phyloP scores from a whole-genome alignment of 352 stramenopile genomes.

The Pythium phragmiticola region DNA sequence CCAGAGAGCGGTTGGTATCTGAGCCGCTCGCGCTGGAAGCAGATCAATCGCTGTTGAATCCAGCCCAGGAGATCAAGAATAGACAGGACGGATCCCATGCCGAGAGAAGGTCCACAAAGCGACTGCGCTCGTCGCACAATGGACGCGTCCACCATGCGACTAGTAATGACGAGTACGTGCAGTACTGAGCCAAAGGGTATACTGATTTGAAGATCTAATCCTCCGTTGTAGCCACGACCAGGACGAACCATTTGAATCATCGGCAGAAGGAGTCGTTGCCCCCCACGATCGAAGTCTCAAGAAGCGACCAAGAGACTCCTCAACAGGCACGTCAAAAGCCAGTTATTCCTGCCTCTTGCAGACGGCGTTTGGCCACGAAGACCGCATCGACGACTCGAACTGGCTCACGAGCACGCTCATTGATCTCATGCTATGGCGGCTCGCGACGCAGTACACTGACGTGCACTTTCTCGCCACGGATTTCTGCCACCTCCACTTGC shows the following conservation, averaged over 20 bases:
- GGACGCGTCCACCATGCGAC: background rate
- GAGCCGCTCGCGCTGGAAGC: constrained; percentile 3
- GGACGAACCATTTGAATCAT: too few relatives aligned
- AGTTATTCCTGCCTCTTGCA: constrained; percentile 40
- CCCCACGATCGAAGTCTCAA: background rate
- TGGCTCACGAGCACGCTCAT: constrained; percentile 87
- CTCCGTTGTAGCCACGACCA: too few relatives aligned
- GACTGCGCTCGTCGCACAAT: background rate
- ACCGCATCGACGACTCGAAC: constrained; percentile 69
- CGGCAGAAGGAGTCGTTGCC: too few relatives aligned
- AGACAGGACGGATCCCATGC: background rate
- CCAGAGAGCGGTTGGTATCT: too few relatives aligned
- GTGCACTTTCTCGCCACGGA: constrained; percentile 86
- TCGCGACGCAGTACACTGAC: constrained; percentile 64
- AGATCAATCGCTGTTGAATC: background rate
- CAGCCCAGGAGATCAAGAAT: background rate
- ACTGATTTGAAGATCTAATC: too few relatives aligned
- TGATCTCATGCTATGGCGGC: constrained; percentile 79
- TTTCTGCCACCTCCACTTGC: constrained; percentile 73
- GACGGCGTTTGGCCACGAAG: constrained; percentile 51
- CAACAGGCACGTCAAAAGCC: background rate
- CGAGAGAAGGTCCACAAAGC: background rate
- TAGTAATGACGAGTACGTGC: background rate
- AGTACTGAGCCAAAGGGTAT: background rate
- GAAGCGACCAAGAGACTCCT: background rate